Conservation (phyloP, 2,329 filamentous ascomycete species). For the Neodidymelliopsis sp. region DNA sequence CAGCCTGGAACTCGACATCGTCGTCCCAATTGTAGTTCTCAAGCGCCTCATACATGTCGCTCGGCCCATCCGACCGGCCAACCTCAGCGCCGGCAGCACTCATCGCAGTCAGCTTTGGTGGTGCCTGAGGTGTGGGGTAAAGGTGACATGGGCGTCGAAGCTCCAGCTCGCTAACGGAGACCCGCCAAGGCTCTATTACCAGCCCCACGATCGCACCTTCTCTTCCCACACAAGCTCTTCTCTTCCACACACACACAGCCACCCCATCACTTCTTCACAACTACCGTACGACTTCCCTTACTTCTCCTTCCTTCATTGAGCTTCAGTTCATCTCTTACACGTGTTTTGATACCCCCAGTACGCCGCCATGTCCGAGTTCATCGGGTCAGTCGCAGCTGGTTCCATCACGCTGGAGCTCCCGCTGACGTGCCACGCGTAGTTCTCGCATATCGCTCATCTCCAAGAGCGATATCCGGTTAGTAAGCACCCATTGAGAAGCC, state of each 20-base stretch:
- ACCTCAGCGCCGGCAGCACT: constrained; percentile 18
- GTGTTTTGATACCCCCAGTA: constrained; percentile 36
- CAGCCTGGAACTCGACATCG: constrained; percentile 73
- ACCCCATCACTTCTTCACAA: constrained; percentile 23
- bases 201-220: constrained; percentile 21
- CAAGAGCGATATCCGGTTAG: constrained; percentile 94
- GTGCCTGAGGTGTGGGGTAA: constrained; percentile 32
- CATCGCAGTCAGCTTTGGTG: constrained; percentile 13
- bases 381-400: constrained; percentile 59
- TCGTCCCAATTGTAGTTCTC: constrained; percentile 72
- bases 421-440: constrained; percentile 59
- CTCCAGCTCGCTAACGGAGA: constrained; percentile 21
- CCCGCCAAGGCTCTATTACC: constrained; percentile 31
- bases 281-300: constrained; percentile 23
- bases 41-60: constrained; percentile 64
- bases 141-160: constrained; percentile 18
- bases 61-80: constrained; percentile 28
- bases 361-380: constrained; percentile 65
- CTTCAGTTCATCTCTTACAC: constrained; percentile 31
- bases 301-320: constrained; percentile 30
- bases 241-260: constrained; percentile 29
- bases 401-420: constrained; percentile 43
- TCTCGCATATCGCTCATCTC: constrained; percentile 96
- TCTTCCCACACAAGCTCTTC: constrained; percentile 25
- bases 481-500: constrained; percentile 31